Evolutionary conservation across 805 yeast genomes (phyloP).

Genomic region (Yarrowia keelungensis): DNA sequence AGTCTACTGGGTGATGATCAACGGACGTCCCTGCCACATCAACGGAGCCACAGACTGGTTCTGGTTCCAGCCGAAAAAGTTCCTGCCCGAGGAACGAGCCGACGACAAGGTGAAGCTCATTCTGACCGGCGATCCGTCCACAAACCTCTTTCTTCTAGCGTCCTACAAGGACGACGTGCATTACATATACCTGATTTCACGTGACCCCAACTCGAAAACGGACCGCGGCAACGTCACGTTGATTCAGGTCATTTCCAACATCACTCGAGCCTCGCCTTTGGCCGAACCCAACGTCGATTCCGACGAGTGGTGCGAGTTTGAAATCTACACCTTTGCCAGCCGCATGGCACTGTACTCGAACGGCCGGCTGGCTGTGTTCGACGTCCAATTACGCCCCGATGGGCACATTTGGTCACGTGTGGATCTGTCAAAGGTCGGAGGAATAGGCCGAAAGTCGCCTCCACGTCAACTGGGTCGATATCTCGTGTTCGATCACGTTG

Average conservation of each 20-base stretch:
- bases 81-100: slow-evolving; percentile 6
- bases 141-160: slow-evolving; percentile 13
- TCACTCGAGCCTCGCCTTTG: slow-evolving; percentile 9
- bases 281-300: slow-evolving; percentile 7
- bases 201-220: slow-evolving; percentile 15
- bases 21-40: background rate
- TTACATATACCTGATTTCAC: slow-evolving; percentile 20
- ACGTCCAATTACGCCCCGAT: slow-evolving; percentile 10
- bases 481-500: slow-evolving; percentile 4
- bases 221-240: slow-evolving; percentile 14
- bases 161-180: slow-evolving; percentile 23
- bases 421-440: slow-evolving; percentile 15
- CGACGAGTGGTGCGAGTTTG: slow-evolving; percentile 26
- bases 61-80: slow-evolving; percentile 31
- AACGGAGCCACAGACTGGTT: slow-evolving; percentile 35
- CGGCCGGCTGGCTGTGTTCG: slow-evolving; percentile 17
- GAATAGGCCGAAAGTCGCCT: background rate
- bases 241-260: slow-evolving; percentile 21
- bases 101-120: slow-evolving; percentile 1
- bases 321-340: slow-evolving; percentile 21
- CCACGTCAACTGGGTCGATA: slow-evolving; percentile 24
- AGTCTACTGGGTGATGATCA: slow-evolving; percentile 17
- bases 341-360: slow-evolving; percentile 23
- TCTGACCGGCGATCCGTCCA: slow-evolving; percentile 11
- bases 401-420: slow-evolving; percentile 23